Percentiles rank a stretch among this genome's conserved stretches.
These are phyloP conservation scores for Triglochin maritima DNA, from an alignment of 106 monocot genomes.

Conservation along the genomic window DNA sequence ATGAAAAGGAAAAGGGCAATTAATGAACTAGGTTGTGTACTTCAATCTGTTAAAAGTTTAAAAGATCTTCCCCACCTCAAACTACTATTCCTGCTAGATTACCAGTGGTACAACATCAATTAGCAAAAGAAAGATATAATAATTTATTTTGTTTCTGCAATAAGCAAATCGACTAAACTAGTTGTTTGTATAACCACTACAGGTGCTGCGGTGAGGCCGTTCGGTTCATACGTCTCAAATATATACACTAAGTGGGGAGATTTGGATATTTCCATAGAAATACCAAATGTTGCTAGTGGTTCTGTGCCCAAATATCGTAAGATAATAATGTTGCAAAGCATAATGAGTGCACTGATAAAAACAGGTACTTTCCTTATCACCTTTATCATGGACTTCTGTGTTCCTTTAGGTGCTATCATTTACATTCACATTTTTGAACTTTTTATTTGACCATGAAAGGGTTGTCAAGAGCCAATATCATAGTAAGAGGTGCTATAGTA, in stretches of 20 bases:
- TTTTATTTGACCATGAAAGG: background rate
- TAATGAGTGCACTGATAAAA: conserved; percentile 5
- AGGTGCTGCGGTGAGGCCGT: conserved; percentile 14
- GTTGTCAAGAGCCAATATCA: too few species aligned
- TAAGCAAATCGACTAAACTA: too few species aligned
- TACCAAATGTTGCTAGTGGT: background rate
- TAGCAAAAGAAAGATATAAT: too few species aligned
- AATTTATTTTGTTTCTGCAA: too few species aligned
- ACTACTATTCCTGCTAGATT: background rate
- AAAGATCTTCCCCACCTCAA: background rate
- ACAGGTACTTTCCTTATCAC: conserved; percentile 1
- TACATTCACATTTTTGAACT: background rate
- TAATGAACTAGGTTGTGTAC: background rate
- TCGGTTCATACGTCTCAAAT: conserved; percentile 16
- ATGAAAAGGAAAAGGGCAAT: conserved; percentile 1
- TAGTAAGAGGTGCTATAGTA: too few species aligned
- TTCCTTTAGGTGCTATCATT: background rate
- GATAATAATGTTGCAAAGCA: background rate
- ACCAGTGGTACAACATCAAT: background rate
- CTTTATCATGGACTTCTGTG: background rate
- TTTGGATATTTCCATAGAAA: conserved; percentile 19
- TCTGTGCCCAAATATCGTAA: conserved; percentile 1
- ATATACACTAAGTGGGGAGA: conserved; percentile 21
- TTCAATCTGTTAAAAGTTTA: conserved; percentile 3
- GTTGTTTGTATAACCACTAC: background rate